Conservation (phyloP, 257 asterid genomes). For the Cinchona pubescens region DNA sequence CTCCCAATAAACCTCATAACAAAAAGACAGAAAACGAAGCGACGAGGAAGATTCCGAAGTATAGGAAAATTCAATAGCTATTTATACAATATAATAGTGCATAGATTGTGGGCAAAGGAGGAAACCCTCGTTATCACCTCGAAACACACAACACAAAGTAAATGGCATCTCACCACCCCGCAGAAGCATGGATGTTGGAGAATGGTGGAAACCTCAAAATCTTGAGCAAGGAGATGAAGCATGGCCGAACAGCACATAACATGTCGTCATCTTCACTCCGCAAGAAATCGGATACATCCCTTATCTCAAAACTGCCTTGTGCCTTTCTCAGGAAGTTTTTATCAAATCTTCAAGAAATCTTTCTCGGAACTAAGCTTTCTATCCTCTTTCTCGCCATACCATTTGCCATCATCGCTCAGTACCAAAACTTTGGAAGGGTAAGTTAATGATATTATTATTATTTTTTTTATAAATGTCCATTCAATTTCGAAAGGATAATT, state of each 20-base stretch:
- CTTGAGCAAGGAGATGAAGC: constrained; percentile 48
- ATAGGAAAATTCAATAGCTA: no score
- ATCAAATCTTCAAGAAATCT: constrained; percentile 63
- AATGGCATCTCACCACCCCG: no score
- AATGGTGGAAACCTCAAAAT: constrained; percentile 58
- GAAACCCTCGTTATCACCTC: neutral
- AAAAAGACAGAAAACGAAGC: neutral
- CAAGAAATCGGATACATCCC: constrained; percentile 65
- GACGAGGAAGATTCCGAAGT: neutral
- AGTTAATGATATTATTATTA: neutral
- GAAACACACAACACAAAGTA: neutral
- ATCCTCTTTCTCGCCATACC: constrained; percentile 74
- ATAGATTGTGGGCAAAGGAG: no score
- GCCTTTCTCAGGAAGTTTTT: constrained; percentile 33
- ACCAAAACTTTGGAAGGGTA: constrained; percentile 47
- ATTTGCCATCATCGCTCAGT: constrained; percentile 59
- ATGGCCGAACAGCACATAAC: constrained; percentile 66
- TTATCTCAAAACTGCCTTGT: constrained; percentile 45
- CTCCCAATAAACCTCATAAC: no score
- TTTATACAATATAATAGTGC: no score
- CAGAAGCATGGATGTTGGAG: constrained; percentile 52
- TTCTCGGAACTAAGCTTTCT: constrained; percentile 74
- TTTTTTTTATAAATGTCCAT: neutral
- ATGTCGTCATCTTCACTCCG: constrained; percentile 73
- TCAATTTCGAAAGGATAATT: neutral